Conservation (phyloP, 768 basidiomycete genomes). For the Mycena epipterygia region DNA sequence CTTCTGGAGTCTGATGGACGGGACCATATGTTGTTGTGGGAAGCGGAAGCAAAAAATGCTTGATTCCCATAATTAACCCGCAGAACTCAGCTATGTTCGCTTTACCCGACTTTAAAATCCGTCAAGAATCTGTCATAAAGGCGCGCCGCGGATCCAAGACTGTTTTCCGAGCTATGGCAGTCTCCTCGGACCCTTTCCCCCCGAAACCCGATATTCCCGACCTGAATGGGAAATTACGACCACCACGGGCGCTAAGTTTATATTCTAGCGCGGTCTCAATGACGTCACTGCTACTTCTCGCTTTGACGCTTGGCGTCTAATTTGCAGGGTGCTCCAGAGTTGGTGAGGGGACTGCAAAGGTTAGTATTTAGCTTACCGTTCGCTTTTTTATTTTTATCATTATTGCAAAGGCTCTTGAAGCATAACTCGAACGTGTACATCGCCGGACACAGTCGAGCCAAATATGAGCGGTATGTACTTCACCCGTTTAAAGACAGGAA, state of each 20-base stretch:
- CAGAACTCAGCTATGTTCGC: not conserved
- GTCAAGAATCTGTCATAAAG: not conserved
- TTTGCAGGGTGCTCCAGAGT: not conserved
- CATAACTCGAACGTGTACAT: not conserved
- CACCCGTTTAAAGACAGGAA: not conserved
- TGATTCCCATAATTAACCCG: not conserved
- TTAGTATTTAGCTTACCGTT: not conserved
- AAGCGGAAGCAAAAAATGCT: slow-evolving; percentile 1
- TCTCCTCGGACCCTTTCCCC: too few species aligned
- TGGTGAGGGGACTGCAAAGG: not conserved
- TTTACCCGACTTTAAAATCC: not conserved
- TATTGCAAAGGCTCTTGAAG: not conserved
- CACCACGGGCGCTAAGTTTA: too few species aligned
- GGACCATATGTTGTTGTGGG: slow-evolving; percentile 7
- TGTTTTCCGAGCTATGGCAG: too few species aligned
- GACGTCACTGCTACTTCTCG: not conserved
- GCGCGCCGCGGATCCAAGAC: not conserved
- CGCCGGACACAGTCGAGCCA: too few species aligned
- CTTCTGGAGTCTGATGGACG: slow-evolving; percentile 20
- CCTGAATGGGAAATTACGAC: too few species aligned
- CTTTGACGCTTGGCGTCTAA: slow-evolving; percentile 1
- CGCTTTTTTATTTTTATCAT: too few species aligned
- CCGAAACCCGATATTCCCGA: too few species aligned
- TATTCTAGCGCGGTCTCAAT: too few species aligned
- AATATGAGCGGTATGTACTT: not conserved